Conservation (phyloP, 2,329 filamentous ascomycete genomes). For the Fusarium decemcellulare region DNA sequence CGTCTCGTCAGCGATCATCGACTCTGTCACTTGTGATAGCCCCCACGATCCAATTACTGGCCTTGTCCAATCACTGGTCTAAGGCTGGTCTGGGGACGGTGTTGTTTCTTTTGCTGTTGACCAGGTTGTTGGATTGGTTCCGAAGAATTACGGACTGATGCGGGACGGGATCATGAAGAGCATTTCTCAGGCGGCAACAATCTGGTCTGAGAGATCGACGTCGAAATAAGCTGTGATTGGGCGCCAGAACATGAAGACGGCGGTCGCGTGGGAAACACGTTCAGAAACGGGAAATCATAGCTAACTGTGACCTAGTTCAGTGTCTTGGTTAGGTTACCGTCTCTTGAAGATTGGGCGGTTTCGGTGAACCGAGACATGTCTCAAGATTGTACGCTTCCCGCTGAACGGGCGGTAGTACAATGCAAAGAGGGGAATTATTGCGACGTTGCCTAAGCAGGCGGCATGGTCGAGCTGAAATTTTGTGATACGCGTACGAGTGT, state of each 20-base stretch:
- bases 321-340: slow-evolving; percentile 1
- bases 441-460: slow-evolving; percentile 3
- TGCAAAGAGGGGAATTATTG: slow-evolving; percentile 7
- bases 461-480: slow-evolving; percentile 31
- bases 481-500: slow-evolving; percentile 23
- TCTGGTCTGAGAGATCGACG: slow-evolving; percentile 15
- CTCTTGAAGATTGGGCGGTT: slow-evolving; percentile 8
- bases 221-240: slow-evolving; percentile 4
- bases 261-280: slow-evolving; percentile 3
- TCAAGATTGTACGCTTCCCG: slow-evolving; percentile 20
- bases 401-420: slow-evolving; percentile 17
- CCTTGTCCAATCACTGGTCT: slow-evolving; percentile 1
- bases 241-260: not conserved
- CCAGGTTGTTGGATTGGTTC: not conserved
- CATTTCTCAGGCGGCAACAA: slow-evolving; percentile 1
- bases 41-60: slow-evolving; percentile 9
- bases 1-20: slow-evolving; percentile 23
- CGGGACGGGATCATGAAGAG: slow-evolving; percentile 16
- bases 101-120: slow-evolving; percentile 17
- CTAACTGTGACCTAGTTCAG: slow-evolving; percentile 15
- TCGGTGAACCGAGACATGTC: slow-evolving; percentile 25
- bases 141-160: slow-evolving; percentile 16
- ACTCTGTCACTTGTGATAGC: slow-evolving; percentile 39
- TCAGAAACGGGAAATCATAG: slow-evolving; percentile 1
- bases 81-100: slow-evolving; percentile 16